Percentiles rank a stretch among this genome's conserved stretches.
Evolutionary conservation across 352 stramenopile genomes (phyloP).

Genomic region (Pythium aquatile): DNA sequence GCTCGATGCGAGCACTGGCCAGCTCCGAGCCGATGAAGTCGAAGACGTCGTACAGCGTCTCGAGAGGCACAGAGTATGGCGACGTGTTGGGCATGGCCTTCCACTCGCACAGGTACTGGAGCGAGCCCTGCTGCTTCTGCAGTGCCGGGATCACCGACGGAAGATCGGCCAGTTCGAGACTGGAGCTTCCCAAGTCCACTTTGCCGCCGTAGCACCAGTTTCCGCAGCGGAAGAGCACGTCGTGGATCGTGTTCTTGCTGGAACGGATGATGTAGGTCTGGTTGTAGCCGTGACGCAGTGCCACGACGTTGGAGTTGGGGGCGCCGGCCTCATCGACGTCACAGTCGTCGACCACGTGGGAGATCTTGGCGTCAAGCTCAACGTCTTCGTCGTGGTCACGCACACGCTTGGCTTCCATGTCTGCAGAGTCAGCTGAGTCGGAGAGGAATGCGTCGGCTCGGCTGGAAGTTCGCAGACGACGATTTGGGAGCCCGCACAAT

Average conservation of each 20-base stretch:
- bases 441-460: neutral
- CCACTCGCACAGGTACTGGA: conserved; percentile 92
- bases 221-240: conserved; percentile 93
- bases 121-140: conserved; percentile 91
- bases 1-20: conserved; percentile 71
- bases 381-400: conserved; percentile 22
- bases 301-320: conserved; percentile 63
- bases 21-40: conserved; percentile 86
- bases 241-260: conserved; percentile 64
- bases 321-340: conserved; percentile 45
- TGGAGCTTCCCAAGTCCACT: conserved; percentile 80
- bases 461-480: conserved; percentile 3
- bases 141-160: conserved; percentile 89
- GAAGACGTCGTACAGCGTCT: conserved; percentile 81
- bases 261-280: conserved; percentile 91
- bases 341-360: conserved; percentile 29
- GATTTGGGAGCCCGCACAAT: neutral
- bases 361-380: conserved; percentile 16
- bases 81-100: conserved; percentile 70
- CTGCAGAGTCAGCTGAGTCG: neutral
- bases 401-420: conserved; percentile 64
- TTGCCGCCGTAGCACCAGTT: conserved; percentile 95
- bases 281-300: conserved; percentile 88
- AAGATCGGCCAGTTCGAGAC: conserved; percentile 86
- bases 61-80: conserved; percentile 65